Percentiles rank a stretch among this genome's conserved stretches.
Conservation (phyloP, 2,329 filamentous ascomycete species). For the Calonectria honghensis region DNA sequence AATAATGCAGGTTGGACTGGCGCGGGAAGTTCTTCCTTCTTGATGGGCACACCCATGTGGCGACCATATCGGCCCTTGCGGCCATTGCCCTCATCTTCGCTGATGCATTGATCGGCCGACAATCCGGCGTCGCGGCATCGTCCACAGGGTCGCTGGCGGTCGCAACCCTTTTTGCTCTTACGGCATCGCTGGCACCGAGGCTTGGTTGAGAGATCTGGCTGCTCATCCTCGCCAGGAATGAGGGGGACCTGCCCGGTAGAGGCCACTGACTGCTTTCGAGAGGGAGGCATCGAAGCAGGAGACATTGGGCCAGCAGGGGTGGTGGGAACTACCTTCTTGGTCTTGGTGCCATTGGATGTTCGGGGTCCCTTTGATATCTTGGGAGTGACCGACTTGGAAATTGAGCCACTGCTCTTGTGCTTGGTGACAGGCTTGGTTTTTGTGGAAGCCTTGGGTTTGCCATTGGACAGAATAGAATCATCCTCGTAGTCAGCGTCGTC, state of each 20-base stretch:
- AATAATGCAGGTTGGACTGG: constrained; percentile 63
- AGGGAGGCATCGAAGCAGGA: constrained; percentile 80
- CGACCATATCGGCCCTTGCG: constrained; percentile 93
- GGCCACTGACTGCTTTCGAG: constrained; percentile 84
- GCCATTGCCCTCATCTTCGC: constrained; percentile 97
- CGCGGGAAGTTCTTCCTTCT: constrained; percentile 71
- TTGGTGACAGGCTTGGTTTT: constrained; percentile 64
- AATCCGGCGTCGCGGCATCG: constrained; percentile 97
- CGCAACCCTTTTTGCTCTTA: constrained; percentile 99
- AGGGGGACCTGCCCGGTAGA: constrained; percentile 71
- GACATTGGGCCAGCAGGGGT: constrained; percentile 72
- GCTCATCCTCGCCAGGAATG: constrained; percentile 85
- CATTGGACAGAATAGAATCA: constrained; percentile 59
- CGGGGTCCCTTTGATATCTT: constrained; percentile 69
- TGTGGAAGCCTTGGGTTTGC: constrained; percentile 64
- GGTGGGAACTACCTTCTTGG: constrained; percentile 69
- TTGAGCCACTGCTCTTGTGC: constrained; percentile 60
- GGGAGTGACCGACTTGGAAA: constrained; percentile 57
- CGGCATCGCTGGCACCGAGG: constrained; percentile 98
- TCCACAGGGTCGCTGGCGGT: constrained; percentile 95
- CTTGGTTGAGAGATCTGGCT: constrained; percentile 95
- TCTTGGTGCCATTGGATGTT: constrained; percentile 62
- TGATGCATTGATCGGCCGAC: constrained; percentile 93
- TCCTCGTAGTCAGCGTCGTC: constrained; percentile 61
- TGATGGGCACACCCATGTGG: constrained; percentile 81